These are phyloP conservation scores for Aureobasidium sp. DNA, from an alignment of 2,329 filamentous ascomycete genomes.

Conservation along the genomic window DNA sequence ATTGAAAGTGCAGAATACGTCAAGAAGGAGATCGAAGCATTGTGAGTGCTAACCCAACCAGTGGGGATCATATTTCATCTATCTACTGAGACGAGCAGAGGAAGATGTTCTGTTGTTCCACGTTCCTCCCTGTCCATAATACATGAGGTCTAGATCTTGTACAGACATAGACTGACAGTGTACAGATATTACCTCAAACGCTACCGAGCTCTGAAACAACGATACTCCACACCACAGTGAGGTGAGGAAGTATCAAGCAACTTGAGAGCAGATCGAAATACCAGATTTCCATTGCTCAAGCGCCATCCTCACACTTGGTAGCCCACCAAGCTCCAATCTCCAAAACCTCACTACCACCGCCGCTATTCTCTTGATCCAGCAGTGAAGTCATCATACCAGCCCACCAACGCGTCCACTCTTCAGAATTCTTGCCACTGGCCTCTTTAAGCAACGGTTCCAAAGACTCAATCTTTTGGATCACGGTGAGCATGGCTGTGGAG, in stretches of 20 bases:
- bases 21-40: conserved; percentile 87
- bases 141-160: neutral
- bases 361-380: conserved; percentile 62
- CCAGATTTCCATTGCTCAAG: neutral
- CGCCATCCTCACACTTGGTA: conserved; percentile 32
- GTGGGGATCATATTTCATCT: neutral
- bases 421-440: conserved; percentile 74
- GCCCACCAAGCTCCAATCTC: conserved; percentile 60
- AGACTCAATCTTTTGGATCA: conserved; percentile 76
- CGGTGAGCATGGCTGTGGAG: conserved; percentile 69
- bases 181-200: conserved; percentile 81
- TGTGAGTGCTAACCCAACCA: conserved; percentile 53
- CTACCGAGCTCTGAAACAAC: conserved; percentile 75
- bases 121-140: neutral
- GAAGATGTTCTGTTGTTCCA: neutral
- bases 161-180: conserved; percentile 9
- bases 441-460: conserved; percentile 77
- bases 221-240: conserved; percentile 47
- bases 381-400: conserved; percentile 79
- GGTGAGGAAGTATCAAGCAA: too few species aligned
- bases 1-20: conserved; percentile 79
- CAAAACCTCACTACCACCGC: conserved; percentile 79
- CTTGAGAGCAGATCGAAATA: too few species aligned
- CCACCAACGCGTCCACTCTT: conserved; percentile 90
- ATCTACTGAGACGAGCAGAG: neutral